Conservation (phyloP, 306 rosid genomes). For the Astragalus membranaceus region DNA sequence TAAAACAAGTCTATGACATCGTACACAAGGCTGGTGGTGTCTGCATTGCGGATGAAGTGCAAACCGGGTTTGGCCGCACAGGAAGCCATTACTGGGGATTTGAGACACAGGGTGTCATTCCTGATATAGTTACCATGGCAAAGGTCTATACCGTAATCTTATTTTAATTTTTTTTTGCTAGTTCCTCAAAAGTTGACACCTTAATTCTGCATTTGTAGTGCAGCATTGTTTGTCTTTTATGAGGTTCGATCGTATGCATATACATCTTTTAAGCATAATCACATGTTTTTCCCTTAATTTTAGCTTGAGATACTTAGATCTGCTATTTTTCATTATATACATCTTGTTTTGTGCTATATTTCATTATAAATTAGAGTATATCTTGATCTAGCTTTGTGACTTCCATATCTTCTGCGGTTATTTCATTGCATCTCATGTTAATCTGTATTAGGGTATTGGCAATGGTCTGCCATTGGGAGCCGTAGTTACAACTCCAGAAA, state of each 20-base stretch:
- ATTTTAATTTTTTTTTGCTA: background rate
- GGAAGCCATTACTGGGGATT: conserved; percentile 97
- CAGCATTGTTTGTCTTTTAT: background rate
- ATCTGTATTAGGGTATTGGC: conserved; percentile 72
- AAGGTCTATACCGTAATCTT: conserved; percentile 45
- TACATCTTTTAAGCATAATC: background rate
- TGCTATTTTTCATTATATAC: background rate
- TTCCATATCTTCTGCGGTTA: background rate
- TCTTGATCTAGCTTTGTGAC: background rate
- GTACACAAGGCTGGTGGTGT: conserved; percentile 86
- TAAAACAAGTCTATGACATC: conserved; percentile 76
- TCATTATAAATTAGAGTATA: background rate
- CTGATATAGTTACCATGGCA: conserved; percentile 97
- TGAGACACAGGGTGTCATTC: conserved; percentile 80
- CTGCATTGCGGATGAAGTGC: conserved; percentile 98
- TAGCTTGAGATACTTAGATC: background rate
- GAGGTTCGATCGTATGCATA: background rate
- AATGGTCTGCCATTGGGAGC: conserved; percentile 93
- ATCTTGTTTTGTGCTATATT: too few species aligned
- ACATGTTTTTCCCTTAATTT: background rate
- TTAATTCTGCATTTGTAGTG: conserved; percentile 12
- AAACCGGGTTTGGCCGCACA: conserved; percentile 90
- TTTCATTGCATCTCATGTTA: conserved; percentile 10
- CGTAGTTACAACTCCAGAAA: conserved; percentile 87
- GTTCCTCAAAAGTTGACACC: background rate